Evolutionary conservation across 306 rosid genomes (phyloP).

Genomic region (Quercus suber): DNA sequence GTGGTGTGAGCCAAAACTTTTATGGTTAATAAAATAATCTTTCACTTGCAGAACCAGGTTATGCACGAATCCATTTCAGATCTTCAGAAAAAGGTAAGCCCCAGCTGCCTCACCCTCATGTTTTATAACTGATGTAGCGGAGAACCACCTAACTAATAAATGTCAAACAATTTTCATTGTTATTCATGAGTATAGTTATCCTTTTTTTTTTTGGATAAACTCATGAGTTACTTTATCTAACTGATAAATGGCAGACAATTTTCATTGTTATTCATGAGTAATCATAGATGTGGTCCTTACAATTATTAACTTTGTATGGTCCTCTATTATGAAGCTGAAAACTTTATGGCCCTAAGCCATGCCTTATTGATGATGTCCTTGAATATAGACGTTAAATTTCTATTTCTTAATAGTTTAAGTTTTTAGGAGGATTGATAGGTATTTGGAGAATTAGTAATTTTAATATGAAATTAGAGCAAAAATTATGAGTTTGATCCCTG

Average conservation of each 20-base stretch:
- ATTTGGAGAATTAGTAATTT: no score
- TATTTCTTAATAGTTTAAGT: no score
- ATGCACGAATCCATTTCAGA: slow-evolving; percentile 78
- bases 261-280: background rate
- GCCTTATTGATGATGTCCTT: no score
- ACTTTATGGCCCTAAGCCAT: no score
- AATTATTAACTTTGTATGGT: background rate
- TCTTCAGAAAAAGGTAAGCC: slow-evolving; percentile 73
- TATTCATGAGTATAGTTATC: background rate
- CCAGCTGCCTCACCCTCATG: background rate
- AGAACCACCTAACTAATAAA: background rate
- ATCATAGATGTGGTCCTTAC: background rate
- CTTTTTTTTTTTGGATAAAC: no score
- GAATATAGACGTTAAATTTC: no score
- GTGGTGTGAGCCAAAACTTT: background rate
- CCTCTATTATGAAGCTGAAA: background rate
- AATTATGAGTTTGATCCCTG: no score
- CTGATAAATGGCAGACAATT: background rate
- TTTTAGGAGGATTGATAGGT: no score
- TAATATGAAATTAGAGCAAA: no score
- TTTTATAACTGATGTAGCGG: background rate
- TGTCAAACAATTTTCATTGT: background rate
- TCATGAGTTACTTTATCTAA: background rate
- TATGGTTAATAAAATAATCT: background rate
- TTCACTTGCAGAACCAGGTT: slow-evolving; percentile 63